Percentiles rank a stretch among this genome's conserved stretches.
Conservation (phyloP, 2,329 filamentous ascomycete species). For the Aspergillus alliaceus region DNA sequence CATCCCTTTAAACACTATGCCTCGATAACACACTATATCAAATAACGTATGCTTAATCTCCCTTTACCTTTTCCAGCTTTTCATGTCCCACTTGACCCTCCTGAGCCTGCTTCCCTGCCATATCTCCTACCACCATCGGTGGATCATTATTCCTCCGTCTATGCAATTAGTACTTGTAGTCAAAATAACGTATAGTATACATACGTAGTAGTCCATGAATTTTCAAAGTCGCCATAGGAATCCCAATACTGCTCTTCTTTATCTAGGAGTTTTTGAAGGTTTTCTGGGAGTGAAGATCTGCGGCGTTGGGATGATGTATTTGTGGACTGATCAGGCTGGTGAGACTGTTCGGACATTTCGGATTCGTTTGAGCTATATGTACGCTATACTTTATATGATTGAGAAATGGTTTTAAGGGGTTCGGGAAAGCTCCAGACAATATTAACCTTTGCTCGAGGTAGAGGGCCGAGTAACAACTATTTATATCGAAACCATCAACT, state of each 20-base stretch:
- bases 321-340: not conserved
- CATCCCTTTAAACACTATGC: too few relatives aligned
- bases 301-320: not conserved
- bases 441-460: too few relatives aligned
- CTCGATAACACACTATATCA: too few relatives aligned
- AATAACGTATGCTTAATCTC: too few relatives aligned
- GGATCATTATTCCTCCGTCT: not conserved
- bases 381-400: not conserved
- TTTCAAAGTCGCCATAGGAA: slow-evolving; percentile 1
- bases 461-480: fast-evolving
- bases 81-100: not conserved
- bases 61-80: not conserved
- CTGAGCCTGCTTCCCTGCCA: not conserved
- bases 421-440: too few relatives aligned
- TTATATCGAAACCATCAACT: not conserved
- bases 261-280: not conserved
- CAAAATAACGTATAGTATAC: not conserved
- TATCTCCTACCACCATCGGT: not conserved
- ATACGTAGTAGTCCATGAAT: slow-evolving; percentile 3
- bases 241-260: not conserved
- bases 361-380: not conserved
- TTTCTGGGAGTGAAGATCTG: not conserved
- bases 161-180: not conserved
- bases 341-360: not conserved
- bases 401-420: too few relatives aligned